Base-by-base conservation (phyloP, 2,329 filamentous ascomycete genomes). In the Metarhizium album region DNA sequence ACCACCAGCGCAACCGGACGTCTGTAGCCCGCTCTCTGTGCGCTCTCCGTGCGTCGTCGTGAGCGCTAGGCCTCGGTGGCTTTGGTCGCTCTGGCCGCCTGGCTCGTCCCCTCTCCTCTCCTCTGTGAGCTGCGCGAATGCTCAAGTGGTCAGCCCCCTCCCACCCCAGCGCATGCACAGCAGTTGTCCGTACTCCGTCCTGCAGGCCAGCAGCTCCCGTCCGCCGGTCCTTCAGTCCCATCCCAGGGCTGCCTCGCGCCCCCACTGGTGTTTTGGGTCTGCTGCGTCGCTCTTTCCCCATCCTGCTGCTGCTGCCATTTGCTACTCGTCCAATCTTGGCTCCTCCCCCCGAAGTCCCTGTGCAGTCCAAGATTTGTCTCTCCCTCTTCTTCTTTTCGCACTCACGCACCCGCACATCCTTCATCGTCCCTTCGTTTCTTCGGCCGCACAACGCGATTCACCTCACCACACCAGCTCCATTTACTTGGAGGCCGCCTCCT, bases 261-360 rank as follows among this genome's bases (percentile, higher is more conserved):
- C 48, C 40, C 24, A 35, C 48, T 23, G 18, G 50, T 40, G 47
- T 45, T 49, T 49, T 49, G 29, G 57, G 55, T 60, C 53, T 51
- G 53, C 49, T 53, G 53, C 61, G 63, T 67, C 64, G 64, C 64
- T 66, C 65, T 60, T 68, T 50, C 64, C 64, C 63, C 61, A 59
- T 65, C 60, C 54, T 57, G 20, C 40, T 43, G 13, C 54, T 57
- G 20, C 40, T 43, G 13, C 40, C 40, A 43, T 33, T 23, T 42
- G 45, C 33, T 42, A 22, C 47, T 35, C 49, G 48, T 51, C 33
- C 35, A 46, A 31, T 43, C 53, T 51, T 20, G 11, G 33, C 58
- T 65, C 62, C 60, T 60, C 61, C 60, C 60, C 63, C 60, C 64
- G 59, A 63, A 61, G 56, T 53, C 55, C 58, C 43, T 29, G 52